Evolutionary conservation across 2,329 filamentous ascomycete genomes (phyloP).

Genomic region (Thyridium curvatum): DNA sequence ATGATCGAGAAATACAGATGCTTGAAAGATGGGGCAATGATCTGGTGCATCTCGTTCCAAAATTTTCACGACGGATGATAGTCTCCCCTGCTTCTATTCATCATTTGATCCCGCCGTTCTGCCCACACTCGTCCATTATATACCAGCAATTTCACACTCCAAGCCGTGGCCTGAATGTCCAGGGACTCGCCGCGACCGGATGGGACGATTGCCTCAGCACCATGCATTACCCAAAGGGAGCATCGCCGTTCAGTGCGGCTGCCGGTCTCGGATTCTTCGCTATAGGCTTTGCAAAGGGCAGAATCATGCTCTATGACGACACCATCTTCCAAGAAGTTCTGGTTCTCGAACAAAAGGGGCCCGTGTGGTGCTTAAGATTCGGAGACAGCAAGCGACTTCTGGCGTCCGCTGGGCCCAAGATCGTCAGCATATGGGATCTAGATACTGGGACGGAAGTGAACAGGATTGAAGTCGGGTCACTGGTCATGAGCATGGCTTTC

Average conservation of each 20-base stretch:
- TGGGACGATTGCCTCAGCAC: constrained; percentile 18
- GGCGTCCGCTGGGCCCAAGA: constrained; percentile 8
- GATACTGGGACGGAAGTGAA: constrained; percentile 2
- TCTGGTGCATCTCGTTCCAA: constrained; percentile 13
- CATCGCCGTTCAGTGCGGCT: constrained; percentile 5
- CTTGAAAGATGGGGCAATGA: constrained; percentile 16
- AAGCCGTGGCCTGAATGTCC: constrained; percentile 10
- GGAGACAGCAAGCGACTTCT: constrained; percentile 7
- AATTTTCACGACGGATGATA: constrained; percentile 10
- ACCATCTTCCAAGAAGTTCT: constrained; percentile 11
- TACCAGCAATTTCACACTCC: constrained; percentile 11
- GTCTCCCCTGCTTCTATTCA: constrained; percentile 12
- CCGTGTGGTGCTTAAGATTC: constrained; percentile 12
- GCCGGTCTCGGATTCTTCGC: constrained; percentile 7
- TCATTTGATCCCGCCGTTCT: constrained; percentile 16
- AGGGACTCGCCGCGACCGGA: constrained; percentile 3
- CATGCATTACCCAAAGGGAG: constrained; percentile 8
- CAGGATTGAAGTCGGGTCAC: constrained; percentile 5
- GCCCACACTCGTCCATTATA: constrained; percentile 13
- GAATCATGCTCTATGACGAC: constrained; percentile 13
- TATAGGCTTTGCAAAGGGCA: constrained; percentile 6
- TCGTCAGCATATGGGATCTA: constrained; percentile 10
- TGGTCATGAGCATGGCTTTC: constrained; percentile 10
- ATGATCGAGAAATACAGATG: constrained; percentile 5
- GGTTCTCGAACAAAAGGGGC: constrained; percentile 10